phyloP scores from a whole-genome alignment of 1,284 basidiomycete species.

The Melanopsichium pennsylvanicum region DNA sequence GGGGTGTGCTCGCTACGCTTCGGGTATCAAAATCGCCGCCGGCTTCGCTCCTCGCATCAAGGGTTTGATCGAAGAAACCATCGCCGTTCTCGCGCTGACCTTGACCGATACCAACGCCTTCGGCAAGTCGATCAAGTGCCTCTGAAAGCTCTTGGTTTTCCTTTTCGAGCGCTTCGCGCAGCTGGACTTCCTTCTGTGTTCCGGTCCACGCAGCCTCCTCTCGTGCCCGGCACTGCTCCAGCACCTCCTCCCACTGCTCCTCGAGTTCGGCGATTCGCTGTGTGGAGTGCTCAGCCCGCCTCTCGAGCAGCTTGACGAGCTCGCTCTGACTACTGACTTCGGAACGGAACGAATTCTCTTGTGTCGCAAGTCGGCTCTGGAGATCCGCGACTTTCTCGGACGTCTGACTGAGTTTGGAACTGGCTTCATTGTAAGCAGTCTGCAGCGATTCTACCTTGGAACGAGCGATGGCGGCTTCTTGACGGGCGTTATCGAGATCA shows the following conservation, averaged over 20 bases:
- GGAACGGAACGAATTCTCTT: conserved; percentile 78
- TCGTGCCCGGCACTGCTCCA: conserved; percentile 74
- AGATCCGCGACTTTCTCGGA: conserved; percentile 77
- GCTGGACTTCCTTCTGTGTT: conserved; percentile 70
- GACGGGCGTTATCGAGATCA: conserved; percentile 74
- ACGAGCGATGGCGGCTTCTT: conserved; percentile 73
- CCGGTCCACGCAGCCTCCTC: conserved; percentile 75
- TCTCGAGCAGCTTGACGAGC: conserved; percentile 80
- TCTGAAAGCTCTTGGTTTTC: conserved; percentile 62
- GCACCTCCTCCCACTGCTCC: conserved; percentile 76
- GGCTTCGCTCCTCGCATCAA: conserved; percentile 27
- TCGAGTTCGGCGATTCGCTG: conserved; percentile 80
- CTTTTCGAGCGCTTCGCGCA: conserved; percentile 67
- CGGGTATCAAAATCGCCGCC: conserved; percentile 27
- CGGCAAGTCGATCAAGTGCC: conserved; percentile 61
- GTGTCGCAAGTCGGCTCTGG: conserved; percentile 77
- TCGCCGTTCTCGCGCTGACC: conserved; percentile 40
- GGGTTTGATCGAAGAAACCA: conserved; percentile 20
- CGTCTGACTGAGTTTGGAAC: conserved; percentile 75
- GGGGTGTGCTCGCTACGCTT: conserved; percentile 28
- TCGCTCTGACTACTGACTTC: conserved; percentile 78
- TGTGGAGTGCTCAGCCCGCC: conserved; percentile 79
- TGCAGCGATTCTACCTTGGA: conserved; percentile 76
- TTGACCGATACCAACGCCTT: conserved; percentile 58
- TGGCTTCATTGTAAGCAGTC: conserved; percentile 74